Conservation (phyloP, 495 filamentous ascomycete genomes). For the Sphaerosporella brunnea region DNA sequence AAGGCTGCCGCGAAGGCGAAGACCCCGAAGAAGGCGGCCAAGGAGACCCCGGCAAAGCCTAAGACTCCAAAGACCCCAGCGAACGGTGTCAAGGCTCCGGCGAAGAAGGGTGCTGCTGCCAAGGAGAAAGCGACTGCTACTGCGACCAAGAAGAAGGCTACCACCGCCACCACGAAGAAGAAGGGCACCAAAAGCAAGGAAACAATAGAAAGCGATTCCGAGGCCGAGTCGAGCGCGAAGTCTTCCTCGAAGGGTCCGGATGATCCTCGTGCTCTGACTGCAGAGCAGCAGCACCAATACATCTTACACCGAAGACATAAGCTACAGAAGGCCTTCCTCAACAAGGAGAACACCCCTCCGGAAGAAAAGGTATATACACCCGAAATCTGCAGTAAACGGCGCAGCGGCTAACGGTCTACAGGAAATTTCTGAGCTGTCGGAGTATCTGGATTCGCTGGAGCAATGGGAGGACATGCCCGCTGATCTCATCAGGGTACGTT, state of each 20-base stretch:
- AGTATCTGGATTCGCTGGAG: constrained; percentile 16
- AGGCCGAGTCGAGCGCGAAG: not conserved
- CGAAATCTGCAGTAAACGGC: constrained; percentile 7
- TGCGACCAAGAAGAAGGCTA: constrained; percentile 23
- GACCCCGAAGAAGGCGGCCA: constrained; percentile 4
- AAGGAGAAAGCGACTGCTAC: constrained; percentile 36
- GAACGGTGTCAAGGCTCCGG: constrained; percentile 12
- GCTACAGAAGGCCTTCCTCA: constrained; percentile 21
- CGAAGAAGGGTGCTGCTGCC: constrained; percentile 11
- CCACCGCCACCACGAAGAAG: constrained; percentile 16
- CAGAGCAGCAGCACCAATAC: not conserved
- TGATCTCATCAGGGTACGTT: constrained; percentile 17
- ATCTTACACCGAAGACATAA: constrained; percentile 17
- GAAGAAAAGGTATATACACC: constrained; percentile 10
- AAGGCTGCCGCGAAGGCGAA: constrained; percentile 9
- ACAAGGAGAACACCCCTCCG: constrained; percentile 17
- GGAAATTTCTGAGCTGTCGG: constrained; percentile 21
- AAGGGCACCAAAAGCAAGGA: constrained; percentile 17
- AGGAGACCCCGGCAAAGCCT: constrained; percentile 3
- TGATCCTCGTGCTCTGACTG: not conserved
- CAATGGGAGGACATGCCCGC: constrained; percentile 4
- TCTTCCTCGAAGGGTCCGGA: too few relatives aligned
- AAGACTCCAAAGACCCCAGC: constrained; percentile 21
- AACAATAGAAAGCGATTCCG: constrained; percentile 18
- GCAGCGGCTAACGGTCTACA: constrained; percentile 3